phyloP scores from a whole-genome alignment of 2,329 filamentous ascomycete genomes.

The Torrubiella hemipterigena region DNA sequence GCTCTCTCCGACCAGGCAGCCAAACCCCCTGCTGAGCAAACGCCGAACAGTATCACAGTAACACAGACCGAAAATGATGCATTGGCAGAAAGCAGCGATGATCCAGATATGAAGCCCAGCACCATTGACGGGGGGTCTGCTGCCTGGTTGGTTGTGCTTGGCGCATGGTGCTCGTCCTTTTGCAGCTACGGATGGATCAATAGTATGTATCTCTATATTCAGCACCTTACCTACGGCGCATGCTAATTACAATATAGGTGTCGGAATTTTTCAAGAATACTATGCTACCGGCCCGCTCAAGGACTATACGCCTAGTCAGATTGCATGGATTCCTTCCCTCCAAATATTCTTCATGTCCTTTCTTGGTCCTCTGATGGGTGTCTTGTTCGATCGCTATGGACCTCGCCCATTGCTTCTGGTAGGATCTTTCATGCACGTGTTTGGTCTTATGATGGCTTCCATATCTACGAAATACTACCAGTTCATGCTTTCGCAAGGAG shows the following conservation, averaged over 20 bases:
- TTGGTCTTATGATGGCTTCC: slow-evolving; percentile 52
- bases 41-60: too few species aligned
- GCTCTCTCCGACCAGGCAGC: too few species aligned
- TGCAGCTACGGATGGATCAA: slow-evolving; percentile 27
- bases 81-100: too few species aligned
- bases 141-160: slow-evolving; percentile 27
- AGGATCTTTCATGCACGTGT: slow-evolving; percentile 44
- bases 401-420: slow-evolving; percentile 40
- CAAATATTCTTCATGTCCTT: slow-evolving; percentile 38
- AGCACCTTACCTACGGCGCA: background rate
- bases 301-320: slow-evolving; percentile 36
- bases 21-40: too few species aligned
- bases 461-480: slow-evolving; percentile 30
- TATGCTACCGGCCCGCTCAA: slow-evolving; percentile 37
- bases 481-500: slow-evolving; percentile 24
- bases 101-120: too few species aligned
- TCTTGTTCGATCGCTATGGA: slow-evolving; percentile 50
- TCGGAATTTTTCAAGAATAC: slow-evolving; percentile 46
- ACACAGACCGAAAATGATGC: too few species aligned
- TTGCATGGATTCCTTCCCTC: slow-evolving; percentile 51
- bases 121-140: slow-evolving; percentile 16
- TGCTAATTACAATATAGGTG: slow-evolving; percentile 12
- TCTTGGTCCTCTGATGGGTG: slow-evolving; percentile 47
- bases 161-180: slow-evolving; percentile 26
- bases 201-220: slow-evolving; percentile 10